Conservation (phyloP, 164 flowering plant genomes). For the Liriodendron chinense region DNA sequence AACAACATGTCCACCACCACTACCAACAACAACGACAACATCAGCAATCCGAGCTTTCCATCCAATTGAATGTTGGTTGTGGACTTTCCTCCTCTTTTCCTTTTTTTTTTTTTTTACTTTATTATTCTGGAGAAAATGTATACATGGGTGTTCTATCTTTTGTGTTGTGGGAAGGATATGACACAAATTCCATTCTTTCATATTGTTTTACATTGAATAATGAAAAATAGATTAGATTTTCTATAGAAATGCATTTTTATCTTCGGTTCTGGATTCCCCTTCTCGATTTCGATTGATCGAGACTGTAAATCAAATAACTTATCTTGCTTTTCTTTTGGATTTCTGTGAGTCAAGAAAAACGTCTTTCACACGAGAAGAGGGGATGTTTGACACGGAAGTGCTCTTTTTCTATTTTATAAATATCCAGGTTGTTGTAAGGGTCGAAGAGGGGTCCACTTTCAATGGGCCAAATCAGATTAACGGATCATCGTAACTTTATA, state of each 20-base stretch:
- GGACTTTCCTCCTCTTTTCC: background rate
- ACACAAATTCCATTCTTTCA: background rate
- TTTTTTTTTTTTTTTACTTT: background rate
- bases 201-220: background rate
- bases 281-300: background rate
- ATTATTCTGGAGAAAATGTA: background rate
- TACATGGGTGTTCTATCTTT: background rate
- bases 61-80: background rate
- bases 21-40: slow-evolving; percentile 6
- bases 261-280: background rate
- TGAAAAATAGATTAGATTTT: background rate
- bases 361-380: background rate
- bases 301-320: background rate
- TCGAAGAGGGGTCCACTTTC: background rate
- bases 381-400: slow-evolving; percentile 4
- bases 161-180: background rate
- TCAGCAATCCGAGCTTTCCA: background rate
- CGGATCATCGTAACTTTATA: background rate
- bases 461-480: background rate
- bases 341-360: background rate
- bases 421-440: background rate
- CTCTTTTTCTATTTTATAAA: background rate
- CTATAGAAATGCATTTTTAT: background rate
- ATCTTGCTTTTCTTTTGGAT: background rate
- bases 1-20: background rate